Conservation (phyloP, 352 stramenopile species). For the Pythium phragmiticola region DNA sequence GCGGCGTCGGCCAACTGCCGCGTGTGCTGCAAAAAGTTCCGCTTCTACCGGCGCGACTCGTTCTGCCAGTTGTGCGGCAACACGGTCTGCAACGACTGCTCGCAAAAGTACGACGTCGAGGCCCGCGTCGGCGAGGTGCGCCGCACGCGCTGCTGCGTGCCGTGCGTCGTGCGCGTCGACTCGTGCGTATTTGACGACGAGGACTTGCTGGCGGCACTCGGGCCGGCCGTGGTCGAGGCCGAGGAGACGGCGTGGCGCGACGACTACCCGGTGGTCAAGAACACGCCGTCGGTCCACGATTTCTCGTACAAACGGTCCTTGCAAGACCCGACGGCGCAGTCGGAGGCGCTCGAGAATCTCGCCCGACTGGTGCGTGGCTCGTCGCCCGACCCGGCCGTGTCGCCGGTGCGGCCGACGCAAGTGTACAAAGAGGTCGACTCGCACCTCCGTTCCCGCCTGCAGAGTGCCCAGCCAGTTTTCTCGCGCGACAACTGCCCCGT, state of each 20-base stretch:
- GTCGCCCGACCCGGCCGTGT: neutral
- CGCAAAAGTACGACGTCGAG: constrained; percentile 55
- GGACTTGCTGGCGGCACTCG: constrained; percentile 44
- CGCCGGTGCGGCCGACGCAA: neutral
- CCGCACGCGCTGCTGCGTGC: constrained; percentile 54
- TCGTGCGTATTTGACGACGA: constrained; percentile 58
- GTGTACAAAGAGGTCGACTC: neutral
- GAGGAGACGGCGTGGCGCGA: constrained; percentile 43
- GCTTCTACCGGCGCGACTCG: constrained; percentile 43
- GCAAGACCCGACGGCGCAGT: neutral
- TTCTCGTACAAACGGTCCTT: neutral
- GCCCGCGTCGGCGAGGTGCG: constrained; percentile 36
- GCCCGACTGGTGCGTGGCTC: neutral
- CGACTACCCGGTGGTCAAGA: constrained; percentile 33
- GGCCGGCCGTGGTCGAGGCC: constrained; percentile 40
- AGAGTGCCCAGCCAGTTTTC: neutral
- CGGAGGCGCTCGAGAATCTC: neutral
- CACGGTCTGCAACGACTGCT: constrained; percentile 53
- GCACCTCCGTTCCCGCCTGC: neutral
- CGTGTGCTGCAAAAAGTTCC: constrained; percentile 54
- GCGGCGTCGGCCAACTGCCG: constrained; percentile 35
- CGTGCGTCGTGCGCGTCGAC: constrained; percentile 56
- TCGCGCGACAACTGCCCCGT: constrained; percentile 19
- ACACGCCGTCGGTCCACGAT: neutral
- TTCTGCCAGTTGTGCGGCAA: constrained; percentile 63